A percentile compares a stretch with the other conserved stretches of the same genome.
phyloP scores from a whole-genome alignment of 768 basidiomycete genomes.

The Candolleomyces aberdarensis region DNA sequence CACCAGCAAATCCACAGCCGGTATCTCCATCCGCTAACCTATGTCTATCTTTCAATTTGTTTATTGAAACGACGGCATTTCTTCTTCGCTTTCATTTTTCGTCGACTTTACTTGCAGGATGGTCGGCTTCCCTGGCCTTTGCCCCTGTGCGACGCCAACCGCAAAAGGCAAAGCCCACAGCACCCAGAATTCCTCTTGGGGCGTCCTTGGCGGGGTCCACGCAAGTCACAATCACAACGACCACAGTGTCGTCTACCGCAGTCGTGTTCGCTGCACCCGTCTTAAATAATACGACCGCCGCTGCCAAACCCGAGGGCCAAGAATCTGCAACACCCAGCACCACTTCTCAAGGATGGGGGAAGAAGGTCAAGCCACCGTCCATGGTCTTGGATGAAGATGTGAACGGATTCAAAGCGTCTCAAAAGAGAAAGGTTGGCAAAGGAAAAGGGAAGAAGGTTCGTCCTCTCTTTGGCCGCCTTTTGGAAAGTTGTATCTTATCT shows the following conservation, averaged over 20 bases:
- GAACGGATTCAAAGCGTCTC: constrained; percentile 70
- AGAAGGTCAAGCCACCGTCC: constrained; percentile 86
- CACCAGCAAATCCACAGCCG: constrained; percentile 49
- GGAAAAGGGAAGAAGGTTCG: constrained; percentile 61
- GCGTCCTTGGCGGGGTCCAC: constrained; percentile 44
- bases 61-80: constrained; percentile 54
- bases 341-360: constrained; percentile 67
- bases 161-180: constrained; percentile 55
- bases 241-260: constrained; percentile 50
- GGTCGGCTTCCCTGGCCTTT: constrained; percentile 89
- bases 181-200: constrained; percentile 57
- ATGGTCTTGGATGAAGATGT: constrained; percentile 89
- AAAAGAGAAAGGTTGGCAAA: constrained; percentile 48
- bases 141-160: constrained; percentile 71
- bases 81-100: constrained; percentile 20
- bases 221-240: constrained; percentile 2
- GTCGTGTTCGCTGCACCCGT: constrained; percentile 70
- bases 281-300: constrained; percentile 38
- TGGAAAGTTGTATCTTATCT: constrained; percentile 4
- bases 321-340: constrained; percentile 25
- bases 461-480: constrained; percentile 4
- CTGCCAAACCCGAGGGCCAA: constrained; percentile 16
- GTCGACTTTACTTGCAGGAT: constrained; percentile 49
- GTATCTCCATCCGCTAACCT: constrained; percentile 52
- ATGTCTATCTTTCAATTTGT: constrained; percentile 44